These are phyloP conservation scores for Gossypium herbaceum DNA, from an alignment of 345 rosid genomes.

Conservation along the genomic window DNA sequence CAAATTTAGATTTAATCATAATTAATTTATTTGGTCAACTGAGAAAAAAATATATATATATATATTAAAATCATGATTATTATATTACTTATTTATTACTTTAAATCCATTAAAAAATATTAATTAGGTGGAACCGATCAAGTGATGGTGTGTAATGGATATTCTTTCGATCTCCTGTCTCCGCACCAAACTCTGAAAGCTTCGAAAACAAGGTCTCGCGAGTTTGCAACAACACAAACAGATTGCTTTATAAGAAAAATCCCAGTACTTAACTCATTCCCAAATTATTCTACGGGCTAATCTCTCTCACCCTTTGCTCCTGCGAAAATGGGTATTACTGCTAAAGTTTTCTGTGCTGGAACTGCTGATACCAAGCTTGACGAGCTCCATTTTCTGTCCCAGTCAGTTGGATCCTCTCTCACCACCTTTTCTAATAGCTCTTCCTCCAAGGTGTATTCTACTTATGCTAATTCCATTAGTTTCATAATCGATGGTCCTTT, in stretches of 20 bases:
- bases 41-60: no score
- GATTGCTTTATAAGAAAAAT: neutral
- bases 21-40: neutral
- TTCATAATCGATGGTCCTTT: neutral
- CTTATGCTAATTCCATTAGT: neutral
- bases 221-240: neutral
- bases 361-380: conserved; percentile 81
- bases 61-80: neutral
- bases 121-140: neutral
- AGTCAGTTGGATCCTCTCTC: conserved; percentile 59
- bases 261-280: neutral
- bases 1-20: no score
- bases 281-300: neutral
- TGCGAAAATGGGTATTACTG: conserved; percentile 17
- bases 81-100: neutral
- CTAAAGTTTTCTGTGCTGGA: conserved; percentile 67
- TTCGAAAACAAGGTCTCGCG: no score
- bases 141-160: neutral
- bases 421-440: conserved; percentile 35
- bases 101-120: neutral
- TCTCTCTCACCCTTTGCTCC: neutral
- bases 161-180: neutral
- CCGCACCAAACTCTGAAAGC: neutral
- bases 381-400: conserved; percentile 72
- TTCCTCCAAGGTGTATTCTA: conserved; percentile 41